Percentiles rank a stretch among this genome's conserved stretches.
These are phyloP conservation scores for Aspergillus wentii DNA, from an alignment of 495 filamentous ascomycete species.

Conservation along the genomic window DNA sequence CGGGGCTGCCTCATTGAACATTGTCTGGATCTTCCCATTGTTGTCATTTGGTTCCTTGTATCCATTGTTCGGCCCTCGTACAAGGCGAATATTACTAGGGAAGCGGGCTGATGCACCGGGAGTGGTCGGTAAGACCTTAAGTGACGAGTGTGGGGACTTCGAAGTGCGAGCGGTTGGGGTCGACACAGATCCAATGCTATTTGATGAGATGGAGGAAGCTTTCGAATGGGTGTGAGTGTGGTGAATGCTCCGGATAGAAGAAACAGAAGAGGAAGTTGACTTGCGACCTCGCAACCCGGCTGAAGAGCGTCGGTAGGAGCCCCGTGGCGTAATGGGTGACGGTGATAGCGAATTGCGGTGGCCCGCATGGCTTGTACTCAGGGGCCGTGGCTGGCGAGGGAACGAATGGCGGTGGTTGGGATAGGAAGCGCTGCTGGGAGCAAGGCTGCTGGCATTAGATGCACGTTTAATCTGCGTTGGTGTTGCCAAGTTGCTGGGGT, in stretches of 20 bases:
- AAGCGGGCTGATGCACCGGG: conserved; percentile 70
- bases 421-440: conserved; percentile 43
- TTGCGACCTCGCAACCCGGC: conserved; percentile 83
- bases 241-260: conserved; percentile 87
- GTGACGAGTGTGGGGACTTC: conserved; percentile 78
- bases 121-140: conserved; percentile 92
- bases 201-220: conserved; percentile 88
- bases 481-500: conserved; percentile 25
- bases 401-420: conserved; percentile 42
- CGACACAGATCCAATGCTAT: conserved; percentile 61
- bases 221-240: conserved; percentile 85
- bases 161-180: conserved; percentile 60
- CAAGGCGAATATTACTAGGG: conserved; percentile 82
- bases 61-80: conserved; percentile 50
- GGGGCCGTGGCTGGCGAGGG: conserved; percentile 45
- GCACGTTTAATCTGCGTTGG: conserved; percentile 41
- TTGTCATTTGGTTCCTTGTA: conserved; percentile 23
- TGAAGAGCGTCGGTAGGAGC: conserved; percentile 70
- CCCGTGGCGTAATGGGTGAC: conserved; percentile 80
- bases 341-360: conserved; percentile 85
- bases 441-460: conserved; percentile 41
- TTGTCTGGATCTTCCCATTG: conserved; percentile 22
- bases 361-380: conserved; percentile 49
- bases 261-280: conserved; percentile 93
- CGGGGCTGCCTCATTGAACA: conserved; percentile 36